These are phyloP conservation scores for Eucalyptus dawsonii DNA, from an alignment of 345 rosid species.

Conservation along the genomic window DNA sequence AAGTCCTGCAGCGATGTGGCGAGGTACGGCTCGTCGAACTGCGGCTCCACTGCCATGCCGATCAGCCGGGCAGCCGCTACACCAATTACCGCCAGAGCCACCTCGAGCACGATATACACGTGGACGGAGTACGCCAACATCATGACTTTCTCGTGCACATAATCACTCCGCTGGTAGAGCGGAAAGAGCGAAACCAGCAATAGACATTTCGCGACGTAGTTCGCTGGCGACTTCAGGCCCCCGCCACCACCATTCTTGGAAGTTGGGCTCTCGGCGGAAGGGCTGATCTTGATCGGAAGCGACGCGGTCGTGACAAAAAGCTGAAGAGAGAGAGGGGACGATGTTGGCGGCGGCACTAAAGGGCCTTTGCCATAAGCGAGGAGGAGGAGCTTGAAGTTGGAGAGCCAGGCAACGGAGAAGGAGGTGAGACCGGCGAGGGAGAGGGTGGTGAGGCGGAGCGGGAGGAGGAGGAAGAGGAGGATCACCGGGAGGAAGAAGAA, in stretches of 20 bases:
- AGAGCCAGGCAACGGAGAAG: slow-evolving; percentile 20
- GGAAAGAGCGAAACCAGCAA: neutral
- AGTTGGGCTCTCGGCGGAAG: neutral
- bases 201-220: neutral
- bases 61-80: neutral
- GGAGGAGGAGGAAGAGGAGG: slow-evolving; percentile 10
- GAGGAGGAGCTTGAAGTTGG: slow-evolving; percentile 19
- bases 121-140: neutral
- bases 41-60: slow-evolving; percentile 1
- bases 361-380: slow-evolving; percentile 16
- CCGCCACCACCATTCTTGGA: neutral
- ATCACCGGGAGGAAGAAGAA: slow-evolving; percentile 4
- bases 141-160: neutral
- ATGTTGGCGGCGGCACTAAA: neutral
- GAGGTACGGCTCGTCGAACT: slow-evolving; percentile 7
- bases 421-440: neutral
- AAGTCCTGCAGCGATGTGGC: slow-evolving; percentile 12
- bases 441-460: slow-evolving; percentile 1
- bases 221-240: neutral
- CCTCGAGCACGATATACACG: neutral
- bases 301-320: neutral
- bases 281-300: slow-evolving; percentile 3
- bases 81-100: neutral
- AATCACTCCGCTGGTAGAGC: neutral
- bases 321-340: neutral